Percentiles rank a stretch among this genome's conserved stretches.
These are phyloP conservation scores for Cutaneotrichosporon dermatis DNA, from an alignment of 1,284 basidiomycete genomes.

Conservation along the genomic window DNA sequence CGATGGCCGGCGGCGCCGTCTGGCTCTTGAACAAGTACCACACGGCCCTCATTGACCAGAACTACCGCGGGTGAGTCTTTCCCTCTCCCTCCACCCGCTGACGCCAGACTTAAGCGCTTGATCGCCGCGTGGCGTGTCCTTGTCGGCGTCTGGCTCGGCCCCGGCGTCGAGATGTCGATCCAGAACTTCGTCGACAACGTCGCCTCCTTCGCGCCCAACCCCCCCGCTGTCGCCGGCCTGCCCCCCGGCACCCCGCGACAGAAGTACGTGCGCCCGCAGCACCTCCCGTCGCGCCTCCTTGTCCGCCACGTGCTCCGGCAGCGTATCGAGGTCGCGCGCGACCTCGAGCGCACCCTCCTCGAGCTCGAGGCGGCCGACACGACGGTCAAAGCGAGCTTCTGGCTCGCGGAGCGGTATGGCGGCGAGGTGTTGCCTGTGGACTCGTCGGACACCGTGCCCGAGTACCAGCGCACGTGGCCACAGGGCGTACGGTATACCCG, in stretches of 20 bases:
- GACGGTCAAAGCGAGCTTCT: slow-evolving; percentile 38
- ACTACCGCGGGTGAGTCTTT: slow-evolving; percentile 67
- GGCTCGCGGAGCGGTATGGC: slow-evolving; percentile 43
- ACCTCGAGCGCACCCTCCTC: slow-evolving; percentile 65
- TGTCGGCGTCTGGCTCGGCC: slow-evolving; percentile 82
- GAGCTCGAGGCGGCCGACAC: slow-evolving; percentile 55
- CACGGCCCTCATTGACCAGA: slow-evolving; percentile 53
- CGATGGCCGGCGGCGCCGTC: slow-evolving; percentile 53
- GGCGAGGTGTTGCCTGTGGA: slow-evolving; percentile 29
- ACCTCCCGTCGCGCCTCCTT: slow-evolving; percentile 70
- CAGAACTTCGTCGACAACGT: slow-evolving; percentile 57
- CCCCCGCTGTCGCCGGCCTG: slow-evolving; percentile 37
- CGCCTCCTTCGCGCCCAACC: slow-evolving; percentile 37
- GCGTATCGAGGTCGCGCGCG: slow-evolving; percentile 68
- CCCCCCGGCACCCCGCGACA: slow-evolving; percentile 28
- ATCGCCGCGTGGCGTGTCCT: slow-evolving; percentile 84
- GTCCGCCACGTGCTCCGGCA: slow-evolving; percentile 79
- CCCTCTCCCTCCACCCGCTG: neutral
- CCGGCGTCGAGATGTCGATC: slow-evolving; percentile 71
- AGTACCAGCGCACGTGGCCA: slow-evolving; percentile 34
- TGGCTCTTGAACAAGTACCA: slow-evolving; percentile 78
- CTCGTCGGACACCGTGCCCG: slow-evolving; percentile 22
- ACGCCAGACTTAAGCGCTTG: slow-evolving; percentile 60
- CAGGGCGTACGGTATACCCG: slow-evolving; percentile 33
- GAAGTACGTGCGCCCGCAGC: slow-evolving; percentile 43